Percentiles rank a stretch among this genome's conserved stretches.
Conservation (phyloP, 129 eudicot species). For the Flaveria brownii region DNA sequence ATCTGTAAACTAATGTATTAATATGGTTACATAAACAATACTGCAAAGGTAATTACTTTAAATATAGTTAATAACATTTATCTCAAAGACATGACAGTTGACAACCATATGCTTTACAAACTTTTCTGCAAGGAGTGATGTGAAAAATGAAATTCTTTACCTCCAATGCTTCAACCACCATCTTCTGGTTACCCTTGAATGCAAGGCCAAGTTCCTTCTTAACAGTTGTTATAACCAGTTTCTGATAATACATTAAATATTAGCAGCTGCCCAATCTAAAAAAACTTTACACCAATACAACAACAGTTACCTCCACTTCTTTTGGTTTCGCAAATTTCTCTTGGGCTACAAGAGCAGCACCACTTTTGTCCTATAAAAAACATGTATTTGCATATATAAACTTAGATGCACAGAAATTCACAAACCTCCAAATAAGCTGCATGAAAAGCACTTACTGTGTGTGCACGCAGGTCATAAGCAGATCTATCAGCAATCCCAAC, state of each 20-base stretch:
- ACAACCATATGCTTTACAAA: not conserved
- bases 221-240: constrained; percentile 53
- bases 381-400: not conserved
- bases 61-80: not conserved
- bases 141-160: constrained; percentile 21
- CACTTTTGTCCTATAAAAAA: constrained; percentile 55
- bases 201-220: constrained; percentile 73
- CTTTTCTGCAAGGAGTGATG: not conserved
- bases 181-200: constrained; percentile 63
- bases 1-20: not conserved
- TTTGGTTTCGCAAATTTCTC: constrained; percentile 61
- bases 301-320: constrained; percentile 63
- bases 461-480: constrained; percentile 65
- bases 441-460: constrained; percentile 46
- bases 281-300: not conserved
- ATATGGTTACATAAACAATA: not conserved
- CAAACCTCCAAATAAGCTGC: not conserved
- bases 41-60: not conserved
- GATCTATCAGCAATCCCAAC: constrained; percentile 82
- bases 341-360: constrained; percentile 59
- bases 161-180: constrained; percentile 67
- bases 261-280: constrained; percentile 4
- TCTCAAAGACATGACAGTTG: not conserved
- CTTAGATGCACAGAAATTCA: not conserved
- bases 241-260: constrained; percentile 26